Conservation (phyloP, 192 early-diverging fungal genomes). For the Pilobolus umbonatus region DNA sequence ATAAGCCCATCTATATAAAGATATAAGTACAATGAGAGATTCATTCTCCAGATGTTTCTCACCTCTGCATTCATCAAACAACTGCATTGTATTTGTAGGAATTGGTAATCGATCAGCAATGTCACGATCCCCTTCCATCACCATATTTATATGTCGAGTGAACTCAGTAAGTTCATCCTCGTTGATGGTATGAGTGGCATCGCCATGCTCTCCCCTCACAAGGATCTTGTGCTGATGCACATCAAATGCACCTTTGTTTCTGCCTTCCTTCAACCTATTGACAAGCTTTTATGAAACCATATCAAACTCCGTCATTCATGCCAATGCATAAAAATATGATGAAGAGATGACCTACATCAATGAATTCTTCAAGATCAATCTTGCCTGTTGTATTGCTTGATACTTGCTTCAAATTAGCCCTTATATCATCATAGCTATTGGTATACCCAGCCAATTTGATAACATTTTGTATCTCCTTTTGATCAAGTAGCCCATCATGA, state of each 20-base stretch:
- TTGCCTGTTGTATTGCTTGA: slow-evolving; percentile 61
- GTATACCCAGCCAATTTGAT: slow-evolving; percentile 61
- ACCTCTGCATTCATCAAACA: slow-evolving; percentile 94
- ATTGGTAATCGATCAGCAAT: slow-evolving; percentile 87
- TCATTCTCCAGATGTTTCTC: not conserved
- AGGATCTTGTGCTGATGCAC: slow-evolving; percentile 78
- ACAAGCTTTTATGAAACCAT: slow-evolving; percentile 34
- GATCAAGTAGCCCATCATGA: slow-evolving; percentile 62
- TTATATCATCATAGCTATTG: slow-evolving; percentile 71
- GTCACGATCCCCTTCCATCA: slow-evolving; percentile 75
- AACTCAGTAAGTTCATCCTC: slow-evolving; percentile 98
- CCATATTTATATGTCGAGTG: slow-evolving; percentile 89
- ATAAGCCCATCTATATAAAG: slow-evolving; percentile 72
- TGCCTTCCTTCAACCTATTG: slow-evolving; percentile 46
- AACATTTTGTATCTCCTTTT: slow-evolving; percentile 59
- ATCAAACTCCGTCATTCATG: not conserved
- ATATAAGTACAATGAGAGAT: not conserved
- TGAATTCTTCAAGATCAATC: slow-evolving; percentile 76
- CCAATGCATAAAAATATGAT: not conserved
- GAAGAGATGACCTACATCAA: slow-evolving; percentile 51
- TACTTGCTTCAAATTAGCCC: slow-evolving; percentile 62
- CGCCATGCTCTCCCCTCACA: slow-evolving; percentile 76
- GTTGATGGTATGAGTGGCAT: slow-evolving; percentile 96
- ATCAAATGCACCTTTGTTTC: slow-evolving; percentile 43
- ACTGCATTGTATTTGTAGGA: slow-evolving; percentile 88